Conservation (phyloP, 371 early-diverging fungal genomes). For the Zopfochytrium polystomum region DNA sequence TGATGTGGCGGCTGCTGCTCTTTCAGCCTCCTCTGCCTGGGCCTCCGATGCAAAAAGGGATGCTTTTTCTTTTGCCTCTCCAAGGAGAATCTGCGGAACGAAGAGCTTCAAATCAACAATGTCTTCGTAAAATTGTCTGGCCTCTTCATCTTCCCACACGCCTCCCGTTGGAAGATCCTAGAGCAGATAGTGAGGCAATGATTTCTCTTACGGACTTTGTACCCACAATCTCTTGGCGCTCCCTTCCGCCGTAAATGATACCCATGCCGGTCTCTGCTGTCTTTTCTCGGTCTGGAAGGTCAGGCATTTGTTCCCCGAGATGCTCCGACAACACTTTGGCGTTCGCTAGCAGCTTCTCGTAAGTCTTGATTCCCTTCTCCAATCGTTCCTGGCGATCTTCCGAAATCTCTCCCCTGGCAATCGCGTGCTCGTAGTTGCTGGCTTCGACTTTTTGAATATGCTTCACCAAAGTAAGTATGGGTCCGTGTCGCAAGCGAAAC, state of each 20-base stretch:
- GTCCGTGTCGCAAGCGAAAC: slow-evolving; percentile 1
- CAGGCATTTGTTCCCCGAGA: slow-evolving; percentile 69
- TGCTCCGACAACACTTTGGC: slow-evolving; percentile 65
- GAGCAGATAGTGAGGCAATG: neutral
- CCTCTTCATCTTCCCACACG: slow-evolving; percentile 87
- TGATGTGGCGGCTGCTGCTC: neutral
- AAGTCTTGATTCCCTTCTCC: slow-evolving; percentile 66
- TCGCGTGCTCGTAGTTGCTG: slow-evolving; percentile 72
- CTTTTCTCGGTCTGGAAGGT: slow-evolving; percentile 52
- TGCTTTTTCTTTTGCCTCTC: slow-evolving; percentile 32
- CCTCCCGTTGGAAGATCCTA: slow-evolving; percentile 33
- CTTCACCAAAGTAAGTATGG: slow-evolving; percentile 17
- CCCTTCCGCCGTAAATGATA: neutral
- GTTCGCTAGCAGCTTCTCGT: slow-evolving; percentile 66
- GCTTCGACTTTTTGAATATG: slow-evolving; percentile 70
- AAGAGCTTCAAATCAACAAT: slow-evolving; percentile 68
- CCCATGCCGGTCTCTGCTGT: slow-evolving; percentile 34
- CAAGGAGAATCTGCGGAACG: slow-evolving; percentile 77
- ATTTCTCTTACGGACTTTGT: slow-evolving; percentile 5
- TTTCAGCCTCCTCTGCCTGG: slow-evolving; percentile 32
- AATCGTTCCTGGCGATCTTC: slow-evolving; percentile 77
- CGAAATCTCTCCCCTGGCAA: slow-evolving; percentile 76
- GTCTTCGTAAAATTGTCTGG: slow-evolving; percentile 78
- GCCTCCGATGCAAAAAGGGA: slow-evolving; percentile 8
- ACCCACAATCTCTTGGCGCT: slow-evolving; percentile 40